Evolutionary conservation across 2,329 filamentous ascomycete species (phyloP).

Genomic region (Chaetomium sp.): DNA sequence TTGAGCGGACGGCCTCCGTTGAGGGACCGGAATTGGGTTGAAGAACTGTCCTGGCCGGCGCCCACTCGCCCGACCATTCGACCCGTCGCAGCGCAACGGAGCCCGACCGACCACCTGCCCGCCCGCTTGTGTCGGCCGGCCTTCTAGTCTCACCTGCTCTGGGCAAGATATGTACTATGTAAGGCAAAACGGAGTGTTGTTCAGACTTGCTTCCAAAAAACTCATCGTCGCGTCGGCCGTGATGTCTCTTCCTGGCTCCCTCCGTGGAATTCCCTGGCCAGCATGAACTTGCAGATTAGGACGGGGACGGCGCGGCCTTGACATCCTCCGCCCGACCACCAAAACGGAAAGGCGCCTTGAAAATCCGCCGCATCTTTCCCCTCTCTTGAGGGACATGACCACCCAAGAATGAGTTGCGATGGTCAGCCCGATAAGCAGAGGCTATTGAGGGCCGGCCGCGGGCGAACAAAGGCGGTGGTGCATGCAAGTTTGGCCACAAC

Average conservation of each 20-base stretch:
- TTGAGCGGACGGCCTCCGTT: neutral
- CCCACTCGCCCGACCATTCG: neutral
- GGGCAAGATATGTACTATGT: neutral
- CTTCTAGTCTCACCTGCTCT: neutral
- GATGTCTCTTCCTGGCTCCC: neutral
- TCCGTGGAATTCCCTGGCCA: neutral
- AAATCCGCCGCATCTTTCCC: neutral
- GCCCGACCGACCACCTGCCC: neutral
- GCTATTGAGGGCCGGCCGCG: neutral
- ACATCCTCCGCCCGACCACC: slow-evolving; percentile 9
- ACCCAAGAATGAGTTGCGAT: neutral
- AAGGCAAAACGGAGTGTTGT: neutral
- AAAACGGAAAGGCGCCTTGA: slow-evolving; percentile 4
- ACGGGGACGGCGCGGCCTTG: slow-evolving; percentile 5
- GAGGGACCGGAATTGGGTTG: neutral
- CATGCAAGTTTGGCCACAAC: neutral
- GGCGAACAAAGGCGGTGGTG: neutral
- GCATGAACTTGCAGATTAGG: slow-evolving; percentile 17
- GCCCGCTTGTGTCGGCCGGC: slow-evolving; percentile 1
- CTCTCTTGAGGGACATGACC: neutral
- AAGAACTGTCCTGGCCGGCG: neutral
- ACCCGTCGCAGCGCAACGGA: slow-evolving; percentile 2
- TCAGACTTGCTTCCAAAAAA: too few relatives aligned
- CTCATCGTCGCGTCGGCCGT: neutral
- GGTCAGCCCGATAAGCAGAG: neutral